Evolutionary conservation across 2,329 filamentous ascomycete genomes (phyloP), one percentile per base, ranked within the genome.

Genomic region (Hirsutella minnesotensis): DNA sequence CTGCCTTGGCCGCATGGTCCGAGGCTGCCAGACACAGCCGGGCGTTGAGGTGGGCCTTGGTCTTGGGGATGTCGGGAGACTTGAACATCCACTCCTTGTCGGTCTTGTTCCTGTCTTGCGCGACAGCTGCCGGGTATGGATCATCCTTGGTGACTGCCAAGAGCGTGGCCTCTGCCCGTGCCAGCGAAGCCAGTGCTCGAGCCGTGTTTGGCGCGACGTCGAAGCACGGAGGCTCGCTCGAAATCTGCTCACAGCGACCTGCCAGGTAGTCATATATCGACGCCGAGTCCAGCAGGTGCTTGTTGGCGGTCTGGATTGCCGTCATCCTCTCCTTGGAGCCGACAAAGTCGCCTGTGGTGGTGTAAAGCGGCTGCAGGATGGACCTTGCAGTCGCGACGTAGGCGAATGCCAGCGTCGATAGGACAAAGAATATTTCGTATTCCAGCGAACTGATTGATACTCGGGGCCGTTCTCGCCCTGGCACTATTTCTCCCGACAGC

Each of bases 71-170:
- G 40, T 87, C 79, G 1, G 90, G 87, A 0, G 87, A 77, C 54
- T 84, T 86, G 61, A 92, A 94, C 88, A 96, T 96, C 90, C 90
- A 98, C 51, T 96, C 90, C 47, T 77, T 87, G 60, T 89, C 87
- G 51, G 82, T 79, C 42, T 81, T 77, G 56, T 94, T 94, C 39
- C 89, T 75, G 44, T 82, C 78, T 54, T 94, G 86, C 1, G 87
- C 79, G 3, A 94, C 82, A 7, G 81, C 76, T 2, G 83, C 80
- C 1, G 90, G 83, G 56, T 95, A 96, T 0, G 90, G 88, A 55
- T 98, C 92, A 57, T 96, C 90, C 53, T 96, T 96, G 40, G 94
- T 62, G 1, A 96, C 87, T 1, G 87, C 87, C 1, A 95, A 75
- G 1, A 96, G 72, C 0, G 89, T 95, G 0, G 89, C 89, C 63